phyloP scores from a whole-genome alignment of 129 eudicot genomes.

The Calendula officinalis region DNA sequence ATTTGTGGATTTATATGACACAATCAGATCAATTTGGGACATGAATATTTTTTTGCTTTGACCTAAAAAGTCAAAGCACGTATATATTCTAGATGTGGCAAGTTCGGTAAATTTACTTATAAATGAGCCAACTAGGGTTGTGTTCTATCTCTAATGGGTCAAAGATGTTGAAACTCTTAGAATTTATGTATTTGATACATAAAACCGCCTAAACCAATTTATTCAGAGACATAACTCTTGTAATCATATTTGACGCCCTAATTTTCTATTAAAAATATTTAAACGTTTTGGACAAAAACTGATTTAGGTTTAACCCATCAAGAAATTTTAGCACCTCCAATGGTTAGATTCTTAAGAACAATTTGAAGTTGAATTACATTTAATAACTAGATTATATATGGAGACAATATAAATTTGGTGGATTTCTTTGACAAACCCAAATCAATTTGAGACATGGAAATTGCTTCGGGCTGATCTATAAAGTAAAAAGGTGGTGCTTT shows the following conservation, averaged over 20 bases:
- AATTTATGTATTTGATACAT: too few relatives aligned
- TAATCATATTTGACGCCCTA: too few relatives aligned
- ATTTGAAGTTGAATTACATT: neutral
- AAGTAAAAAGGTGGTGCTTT: neutral
- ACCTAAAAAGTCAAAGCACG: neutral
- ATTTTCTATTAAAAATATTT: too few relatives aligned
- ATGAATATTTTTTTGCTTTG: neutral
- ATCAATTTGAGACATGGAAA: slow-evolving; percentile 2
- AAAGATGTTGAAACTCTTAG: too few relatives aligned
- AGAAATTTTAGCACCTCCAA: too few relatives aligned
- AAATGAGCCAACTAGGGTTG: too few relatives aligned
- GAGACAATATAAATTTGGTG: neutral
- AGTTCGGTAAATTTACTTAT: too few relatives aligned
- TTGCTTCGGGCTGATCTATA: neutral
- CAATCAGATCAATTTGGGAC: neutral
- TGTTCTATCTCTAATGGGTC: too few relatives aligned
- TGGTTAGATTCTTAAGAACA: neutral
- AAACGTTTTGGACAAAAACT: too few relatives aligned
- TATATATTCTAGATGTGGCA: neutral
- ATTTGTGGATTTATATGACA: slow-evolving; percentile 6
- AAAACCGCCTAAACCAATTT: too few relatives aligned
- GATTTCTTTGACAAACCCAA: neutral
- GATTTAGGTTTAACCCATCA: too few relatives aligned
- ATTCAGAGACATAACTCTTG: too few relatives aligned
- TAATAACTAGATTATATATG: neutral